These are phyloP conservation scores for Naganishia antarctica DNA, from an alignment of 768 basidiomycete genomes.

Conservation along the genomic window DNA sequence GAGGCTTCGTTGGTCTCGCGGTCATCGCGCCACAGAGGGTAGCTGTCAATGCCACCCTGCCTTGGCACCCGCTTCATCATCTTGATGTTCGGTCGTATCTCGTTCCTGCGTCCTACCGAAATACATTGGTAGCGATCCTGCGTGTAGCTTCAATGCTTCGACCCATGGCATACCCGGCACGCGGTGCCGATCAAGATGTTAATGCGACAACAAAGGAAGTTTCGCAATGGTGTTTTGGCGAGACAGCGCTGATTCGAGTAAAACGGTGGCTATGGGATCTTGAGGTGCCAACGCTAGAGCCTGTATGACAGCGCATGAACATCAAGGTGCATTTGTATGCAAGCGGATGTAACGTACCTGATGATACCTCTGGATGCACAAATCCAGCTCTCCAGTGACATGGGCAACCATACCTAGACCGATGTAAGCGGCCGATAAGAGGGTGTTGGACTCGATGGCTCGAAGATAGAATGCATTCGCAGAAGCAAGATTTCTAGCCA, in stretches of 20 bases:
- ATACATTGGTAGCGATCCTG: too few relatives aligned
- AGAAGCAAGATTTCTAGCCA: slow-evolving; percentile 55
- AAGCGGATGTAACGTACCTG: slow-evolving; percentile 58
- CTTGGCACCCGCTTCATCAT: too few relatives aligned
- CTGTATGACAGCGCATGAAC: neutral
- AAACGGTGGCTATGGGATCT: slow-evolving; percentile 44
- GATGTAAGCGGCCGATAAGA: slow-evolving; percentile 71
- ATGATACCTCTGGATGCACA: slow-evolving; percentile 85
- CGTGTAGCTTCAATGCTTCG: too few relatives aligned
- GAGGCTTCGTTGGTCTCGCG: too few relatives aligned
- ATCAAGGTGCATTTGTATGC: too few relatives aligned
- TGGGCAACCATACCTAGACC: slow-evolving; percentile 88
- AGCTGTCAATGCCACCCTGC: too few relatives aligned
- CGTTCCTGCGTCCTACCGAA: too few relatives aligned
- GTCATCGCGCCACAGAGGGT: too few relatives aligned
- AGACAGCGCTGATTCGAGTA: slow-evolving; percentile 44
- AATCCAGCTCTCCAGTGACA: slow-evolving; percentile 64
- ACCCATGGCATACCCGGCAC: too few relatives aligned
- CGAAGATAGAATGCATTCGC: slow-evolving; percentile 70
- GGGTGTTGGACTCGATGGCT: slow-evolving; percentile 82
- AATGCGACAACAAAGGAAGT: neutral
- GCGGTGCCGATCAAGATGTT: too few relatives aligned
- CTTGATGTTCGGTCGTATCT: neutral
- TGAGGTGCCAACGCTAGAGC: slow-evolving; percentile 41
- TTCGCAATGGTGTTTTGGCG: slow-evolving; percentile 30